phyloP scores from a whole-genome alignment of 2,329 filamentous ascomycete genomes.

The Neobulgaria alba region DNA sequence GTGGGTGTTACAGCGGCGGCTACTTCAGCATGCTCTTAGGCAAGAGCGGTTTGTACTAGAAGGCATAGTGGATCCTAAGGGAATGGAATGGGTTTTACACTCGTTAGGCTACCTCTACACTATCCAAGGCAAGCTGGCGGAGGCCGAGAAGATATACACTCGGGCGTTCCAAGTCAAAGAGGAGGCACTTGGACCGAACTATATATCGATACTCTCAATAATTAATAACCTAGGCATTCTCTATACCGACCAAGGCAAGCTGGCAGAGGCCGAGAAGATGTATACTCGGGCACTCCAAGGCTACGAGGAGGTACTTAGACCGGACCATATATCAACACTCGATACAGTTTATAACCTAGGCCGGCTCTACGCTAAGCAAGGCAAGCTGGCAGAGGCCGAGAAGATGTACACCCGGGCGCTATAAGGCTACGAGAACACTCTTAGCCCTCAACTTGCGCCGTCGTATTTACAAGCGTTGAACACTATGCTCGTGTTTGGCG shows the following conservation, averaged over 20 bases:
- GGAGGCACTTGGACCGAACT: slow-evolving; percentile 10
- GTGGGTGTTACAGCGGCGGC: slow-evolving; percentile 14
- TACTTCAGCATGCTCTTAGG: slow-evolving; percentile 13
- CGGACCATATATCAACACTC: slow-evolving; percentile 7
- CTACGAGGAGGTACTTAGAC: slow-evolving; percentile 5
- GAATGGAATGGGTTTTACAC: slow-evolving; percentile 6
- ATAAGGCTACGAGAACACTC: slow-evolving; percentile 9
- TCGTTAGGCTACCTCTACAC: slow-evolving; percentile 19
- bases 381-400: slow-evolving; percentile 21
- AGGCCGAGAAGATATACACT: slow-evolving; percentile 20
- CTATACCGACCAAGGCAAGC: slow-evolving; percentile 4
- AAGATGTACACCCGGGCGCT: slow-evolving; percentile 11
- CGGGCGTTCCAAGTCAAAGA: slow-evolving; percentile 9
- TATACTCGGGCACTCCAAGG: slow-evolving; percentile 8
- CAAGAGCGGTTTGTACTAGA: slow-evolving; percentile 5
- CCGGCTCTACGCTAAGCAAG: slow-evolving; percentile 17
- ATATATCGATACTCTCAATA: slow-evolving; percentile 10
- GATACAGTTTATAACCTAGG: too few relatives aligned
- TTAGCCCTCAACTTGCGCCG: slow-evolving; percentile 12
- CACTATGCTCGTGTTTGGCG: slow-evolving; percentile 6
- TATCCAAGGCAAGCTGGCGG: slow-evolving; percentile 17
- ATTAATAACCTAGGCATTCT: slow-evolving; percentile 7
- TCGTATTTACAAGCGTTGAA: slow-evolving; percentile 4
- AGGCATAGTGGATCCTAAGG: slow-evolving; percentile 5
- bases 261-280: slow-evolving; percentile 4